These are phyloP conservation scores for Tricholoma hemisulphureum DNA, from an alignment of 768 basidiomycete species.

Conservation along the genomic window DNA sequence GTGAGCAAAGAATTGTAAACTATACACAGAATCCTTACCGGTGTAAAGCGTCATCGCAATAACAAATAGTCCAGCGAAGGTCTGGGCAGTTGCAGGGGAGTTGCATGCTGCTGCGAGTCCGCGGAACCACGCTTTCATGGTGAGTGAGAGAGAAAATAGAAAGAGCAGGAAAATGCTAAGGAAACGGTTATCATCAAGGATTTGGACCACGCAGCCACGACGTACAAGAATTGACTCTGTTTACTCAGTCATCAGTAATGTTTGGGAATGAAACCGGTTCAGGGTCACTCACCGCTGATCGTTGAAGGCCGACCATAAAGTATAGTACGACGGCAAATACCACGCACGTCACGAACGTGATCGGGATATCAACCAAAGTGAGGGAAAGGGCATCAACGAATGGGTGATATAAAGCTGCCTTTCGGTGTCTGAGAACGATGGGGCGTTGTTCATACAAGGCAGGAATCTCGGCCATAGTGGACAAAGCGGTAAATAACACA, in stretches of 20 bases:
- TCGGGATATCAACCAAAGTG: constrained; percentile 62
- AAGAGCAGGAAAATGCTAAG: constrained; percentile 58
- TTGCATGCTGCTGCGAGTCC: constrained; percentile 59
- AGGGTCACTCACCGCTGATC: constrained; percentile 30
- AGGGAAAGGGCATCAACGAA: constrained; percentile 39
- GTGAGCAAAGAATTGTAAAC: background rate
- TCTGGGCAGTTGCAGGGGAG: constrained; percentile 59
- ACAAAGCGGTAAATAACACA: constrained; percentile 56
- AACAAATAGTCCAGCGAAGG: constrained; percentile 32
- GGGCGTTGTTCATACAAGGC: constrained; percentile 60
- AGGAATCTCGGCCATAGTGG: constrained; percentile 64
- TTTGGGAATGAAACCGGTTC: no score
- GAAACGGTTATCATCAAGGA: background rate
- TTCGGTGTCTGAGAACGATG: constrained; percentile 54
- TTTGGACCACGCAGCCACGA: background rate
- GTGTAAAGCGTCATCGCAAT: background rate
- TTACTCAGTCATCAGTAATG: background rate
- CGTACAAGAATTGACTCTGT: constrained; percentile 58
- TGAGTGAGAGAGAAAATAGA: constrained; percentile 51
- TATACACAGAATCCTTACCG: background rate
- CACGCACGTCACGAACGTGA: constrained; percentile 46
- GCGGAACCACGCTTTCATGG: constrained; percentile 79
- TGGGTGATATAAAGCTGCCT: constrained; percentile 62
- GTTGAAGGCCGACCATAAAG: constrained; percentile 60
- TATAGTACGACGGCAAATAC: constrained; percentile 56